A percentile compares a stretch with the other conserved stretches of the same genome.
Evolutionary conservation across 2,329 filamentous ascomycete genomes (phyloP).

Genomic region (Apiospora sp.): DNA sequence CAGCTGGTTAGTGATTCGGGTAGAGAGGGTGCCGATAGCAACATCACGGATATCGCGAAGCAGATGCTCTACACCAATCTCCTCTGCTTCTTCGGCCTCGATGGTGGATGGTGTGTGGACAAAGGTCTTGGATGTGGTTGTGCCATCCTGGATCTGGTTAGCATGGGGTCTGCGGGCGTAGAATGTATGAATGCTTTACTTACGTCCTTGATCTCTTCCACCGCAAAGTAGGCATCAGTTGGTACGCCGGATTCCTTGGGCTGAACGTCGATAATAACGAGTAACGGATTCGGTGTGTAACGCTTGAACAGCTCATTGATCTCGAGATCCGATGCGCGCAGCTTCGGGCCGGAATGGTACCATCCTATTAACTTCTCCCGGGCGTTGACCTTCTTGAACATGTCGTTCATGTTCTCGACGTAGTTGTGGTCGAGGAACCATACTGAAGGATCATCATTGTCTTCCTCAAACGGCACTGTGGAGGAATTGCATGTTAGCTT

Average conservation of each 20-base stretch:
- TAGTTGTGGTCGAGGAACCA: constrained; percentile 99
- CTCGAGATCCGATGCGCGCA: constrained; percentile 94
- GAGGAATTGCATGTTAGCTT: constrained; percentile 16
- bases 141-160: constrained; percentile 76
- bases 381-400: constrained; percentile 99
- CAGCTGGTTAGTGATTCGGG: constrained; percentile 95
- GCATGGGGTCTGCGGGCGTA: constrained; percentile 27
- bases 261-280: constrained; percentile 98
- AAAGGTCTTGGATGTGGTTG: constrained; percentile 95
- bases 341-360: constrained; percentile 98
- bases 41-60: constrained; percentile 98
- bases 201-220: constrained; percentile 99
- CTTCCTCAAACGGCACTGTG: constrained; percentile 97
- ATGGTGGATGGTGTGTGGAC: constrained; percentile 98
- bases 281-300: constrained; percentile 94
- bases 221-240: constrained; percentile 98
- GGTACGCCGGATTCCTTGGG: constrained; percentile 97
- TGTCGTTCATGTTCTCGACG: constrained; percentile 99
- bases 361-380: constrained; percentile 98
- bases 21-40: constrained; percentile 94
- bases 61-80: constrained; percentile 98
- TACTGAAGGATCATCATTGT: constrained; percentile 97
- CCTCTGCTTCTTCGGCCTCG: constrained; percentile 97
- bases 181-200: constrained; percentile 25
- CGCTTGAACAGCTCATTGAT: constrained; percentile 99